Conservation (phyloP, 768 basidiomycete species). For the Leccinum olivaceopallidum region DNA sequence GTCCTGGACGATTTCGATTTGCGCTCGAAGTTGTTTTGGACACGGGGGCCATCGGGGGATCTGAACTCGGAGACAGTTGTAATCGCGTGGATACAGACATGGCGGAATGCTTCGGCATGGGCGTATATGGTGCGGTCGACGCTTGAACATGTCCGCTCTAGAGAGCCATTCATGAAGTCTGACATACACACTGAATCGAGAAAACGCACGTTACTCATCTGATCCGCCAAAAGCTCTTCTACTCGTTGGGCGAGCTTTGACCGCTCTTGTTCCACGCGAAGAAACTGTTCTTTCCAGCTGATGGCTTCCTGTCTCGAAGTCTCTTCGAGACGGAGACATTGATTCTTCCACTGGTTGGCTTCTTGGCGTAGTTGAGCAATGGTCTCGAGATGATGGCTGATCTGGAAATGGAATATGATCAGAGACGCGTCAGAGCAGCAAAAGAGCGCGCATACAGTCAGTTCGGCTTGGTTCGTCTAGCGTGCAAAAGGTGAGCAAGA, state of each 20-base stretch:
- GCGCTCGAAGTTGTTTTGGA: slow-evolving; percentile 21
- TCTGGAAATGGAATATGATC: slow-evolving; percentile 37
- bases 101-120: slow-evolving; percentile 29
- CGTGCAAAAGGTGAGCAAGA: slow-evolving; percentile 5
- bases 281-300: slow-evolving; percentile 81
- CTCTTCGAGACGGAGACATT: slow-evolving; percentile 50
- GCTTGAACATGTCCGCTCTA: slow-evolving; percentile 19
- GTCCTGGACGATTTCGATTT: slow-evolving; percentile 13
- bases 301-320: slow-evolving; percentile 49
- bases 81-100: slow-evolving; percentile 29
- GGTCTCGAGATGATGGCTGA: slow-evolving; percentile 58
- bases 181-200: neutral
- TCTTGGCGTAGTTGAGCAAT: slow-evolving; percentile 65
- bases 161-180: slow-evolving; percentile 1
- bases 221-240: slow-evolving; percentile 58
- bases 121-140: slow-evolving; percentile 34
- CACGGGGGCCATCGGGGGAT: slow-evolving; percentile 31
- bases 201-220: slow-evolving; percentile 41
- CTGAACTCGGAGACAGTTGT: slow-evolving; percentile 22
- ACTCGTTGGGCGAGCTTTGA: slow-evolving; percentile 54
- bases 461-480: slow-evolving; percentile 56
- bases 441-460: slow-evolving; percentile 43
- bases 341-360: slow-evolving; percentile 71
- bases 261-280: slow-evolving; percentile 71
- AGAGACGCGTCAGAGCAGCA: neutral